These are phyloP conservation scores for Rhododendron simsii DNA, from an alignment of 148 eudicot genomes.

Conservation along the genomic window DNA sequence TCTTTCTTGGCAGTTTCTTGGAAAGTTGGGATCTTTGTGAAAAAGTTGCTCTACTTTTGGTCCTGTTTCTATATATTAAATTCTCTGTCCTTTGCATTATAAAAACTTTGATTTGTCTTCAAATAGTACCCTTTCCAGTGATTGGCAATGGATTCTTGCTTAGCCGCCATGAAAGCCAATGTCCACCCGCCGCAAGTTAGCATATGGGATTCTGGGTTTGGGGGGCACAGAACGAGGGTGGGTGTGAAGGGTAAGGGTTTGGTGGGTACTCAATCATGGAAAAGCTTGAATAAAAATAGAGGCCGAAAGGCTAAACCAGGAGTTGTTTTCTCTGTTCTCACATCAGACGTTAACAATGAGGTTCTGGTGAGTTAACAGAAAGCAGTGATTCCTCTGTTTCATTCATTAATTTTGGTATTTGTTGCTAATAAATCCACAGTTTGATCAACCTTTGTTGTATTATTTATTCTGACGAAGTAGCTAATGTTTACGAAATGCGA, in stretches of 20 bases:
- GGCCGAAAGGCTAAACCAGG: slow-evolving; percentile 24
- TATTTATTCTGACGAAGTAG: not conserved
- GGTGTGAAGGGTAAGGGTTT: slow-evolving; percentile 21
- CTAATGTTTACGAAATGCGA: not conserved
- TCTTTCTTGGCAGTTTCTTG: not conserved
- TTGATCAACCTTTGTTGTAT: not conserved
- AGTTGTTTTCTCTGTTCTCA: slow-evolving; percentile 35
- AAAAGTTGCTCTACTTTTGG: not conserved
- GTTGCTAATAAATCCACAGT: not conserved
- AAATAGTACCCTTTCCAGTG: not conserved
- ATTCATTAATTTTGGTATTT: not conserved
- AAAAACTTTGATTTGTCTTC: not conserved
- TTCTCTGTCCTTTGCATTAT: not conserved
- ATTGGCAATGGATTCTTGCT: slow-evolving; percentile 18
- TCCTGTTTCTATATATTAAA: not conserved
- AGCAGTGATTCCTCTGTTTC: not conserved
- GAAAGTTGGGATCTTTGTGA: not conserved
- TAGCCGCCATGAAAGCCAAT: slow-evolving; percentile 8
- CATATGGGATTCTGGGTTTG: slow-evolving; percentile 13
- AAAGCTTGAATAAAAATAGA: slow-evolving; percentile 13
- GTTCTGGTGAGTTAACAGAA: slow-evolving; percentile 27
- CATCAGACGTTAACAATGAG: slow-evolving; percentile 40
- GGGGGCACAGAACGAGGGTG: slow-evolving; percentile 32
- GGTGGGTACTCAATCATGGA: slow-evolving; percentile 22
- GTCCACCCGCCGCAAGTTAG: not conserved